Evolutionary conservation across 176 grass and related monocot species (phyloP).

Genomic region (Raddia distichophylla): DNA sequence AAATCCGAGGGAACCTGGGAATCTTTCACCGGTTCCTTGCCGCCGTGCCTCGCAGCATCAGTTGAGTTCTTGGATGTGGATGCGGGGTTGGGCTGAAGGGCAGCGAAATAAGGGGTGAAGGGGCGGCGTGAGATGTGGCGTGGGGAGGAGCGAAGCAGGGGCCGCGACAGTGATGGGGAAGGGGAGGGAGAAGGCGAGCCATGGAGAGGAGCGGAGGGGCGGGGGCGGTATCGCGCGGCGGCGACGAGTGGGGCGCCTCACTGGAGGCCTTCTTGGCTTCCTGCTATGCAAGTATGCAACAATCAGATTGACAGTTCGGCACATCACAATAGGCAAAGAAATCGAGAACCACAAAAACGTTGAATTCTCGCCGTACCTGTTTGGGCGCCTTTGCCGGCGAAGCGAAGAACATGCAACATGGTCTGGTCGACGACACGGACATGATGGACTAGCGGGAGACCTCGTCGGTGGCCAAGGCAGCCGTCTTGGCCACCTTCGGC

Average conservation of each 20-base stretch:
- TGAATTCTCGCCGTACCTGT: neutral
- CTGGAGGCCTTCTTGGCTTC: neutral
- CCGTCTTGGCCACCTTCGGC: constrained; percentile 12
- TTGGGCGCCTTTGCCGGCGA: constrained; percentile 26
- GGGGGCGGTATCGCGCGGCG: too few relatives aligned
- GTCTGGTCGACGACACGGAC: neutral
- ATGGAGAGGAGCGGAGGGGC: too few relatives aligned
- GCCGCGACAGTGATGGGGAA: too few relatives aligned
- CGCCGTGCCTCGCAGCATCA: neutral
- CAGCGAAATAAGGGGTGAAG: too few relatives aligned
- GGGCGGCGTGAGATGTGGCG: too few relatives aligned
- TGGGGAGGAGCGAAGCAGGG: too few relatives aligned
- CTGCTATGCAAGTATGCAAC: neutral
- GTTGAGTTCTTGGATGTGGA: neutral
- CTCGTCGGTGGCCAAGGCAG: neutral
- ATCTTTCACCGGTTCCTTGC: neutral
- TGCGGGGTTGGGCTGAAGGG: too few relatives aligned
- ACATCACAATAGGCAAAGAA: neutral
- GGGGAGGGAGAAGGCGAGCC: too few relatives aligned
- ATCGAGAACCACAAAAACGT: neutral
- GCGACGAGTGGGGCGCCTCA: neutral
- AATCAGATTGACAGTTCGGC: neutral
- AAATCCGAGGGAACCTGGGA: neutral
- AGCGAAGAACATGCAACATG: constrained; percentile 16
- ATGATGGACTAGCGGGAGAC: neutral